Base-by-base conservation (phyloP, 176 grass and related monocot species). In the Dendrocalamus sinicus region DNA sequence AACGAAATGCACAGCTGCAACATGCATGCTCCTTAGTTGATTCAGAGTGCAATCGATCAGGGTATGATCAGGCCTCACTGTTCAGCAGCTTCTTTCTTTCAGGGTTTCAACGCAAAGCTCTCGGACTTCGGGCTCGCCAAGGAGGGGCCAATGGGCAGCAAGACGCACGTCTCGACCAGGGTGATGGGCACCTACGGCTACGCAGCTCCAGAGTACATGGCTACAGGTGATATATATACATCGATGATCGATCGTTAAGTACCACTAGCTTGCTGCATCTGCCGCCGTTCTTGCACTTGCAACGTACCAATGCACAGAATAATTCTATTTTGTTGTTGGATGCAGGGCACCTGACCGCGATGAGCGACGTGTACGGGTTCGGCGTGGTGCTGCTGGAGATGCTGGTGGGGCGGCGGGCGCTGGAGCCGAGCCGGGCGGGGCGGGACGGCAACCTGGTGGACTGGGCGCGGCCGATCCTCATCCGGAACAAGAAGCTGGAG, bases 141-240 rank as follows among this genome's bases (percentile, higher is more conserved):
- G 87, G 91, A 93, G 55, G 94, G 94, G 43, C 94, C 94, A 0
- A 70, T 89, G 75, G 94, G 94, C 30, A 89, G 88, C 22, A 83
- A 91, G 74, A 87, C 94, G 67, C 94, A 96, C 63, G 87, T 96
- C 17, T 96, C 94, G 13, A 96, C 94, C 10, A 91, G 83, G 70
- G 94, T 96, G 54, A 96, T 96, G 94, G 94, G 94, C 67, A 96
- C 94, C 63, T 93, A 96, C 81, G 94, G 94, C 28, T 96, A 96
- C 77, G 89, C 91, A 14, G 91, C 94, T 22, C 94, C 94, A 41
- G 94, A 96, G 80, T 96, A 96, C 90, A 78, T 95, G 75, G 86
- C 86, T 22, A 92, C 93, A 59, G 61, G 61, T 64, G 24, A 24
- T 7, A 1, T 1, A 7, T 7, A 53, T 6, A 0, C 51, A 53